A percentile compares a stretch with the other conserved stretches of the same genome.
Conservation (phyloP, 2,329 filamentous ascomycete genomes). For the Iodosphaeria phyllophila region DNA sequence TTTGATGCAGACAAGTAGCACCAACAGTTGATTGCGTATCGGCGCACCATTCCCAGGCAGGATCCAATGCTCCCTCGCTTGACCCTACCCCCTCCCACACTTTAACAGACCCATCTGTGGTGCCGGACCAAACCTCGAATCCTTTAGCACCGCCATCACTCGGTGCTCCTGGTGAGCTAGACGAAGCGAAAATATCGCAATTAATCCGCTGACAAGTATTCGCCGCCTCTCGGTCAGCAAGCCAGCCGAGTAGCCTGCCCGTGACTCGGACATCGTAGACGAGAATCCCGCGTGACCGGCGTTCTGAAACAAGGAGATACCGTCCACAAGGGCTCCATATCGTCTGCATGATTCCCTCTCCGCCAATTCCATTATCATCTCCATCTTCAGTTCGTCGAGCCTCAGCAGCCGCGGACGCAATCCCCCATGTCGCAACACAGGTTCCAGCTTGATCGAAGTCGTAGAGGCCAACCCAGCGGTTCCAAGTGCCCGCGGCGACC, state of each 20-base stretch:
- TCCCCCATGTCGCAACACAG: slow-evolving; percentile 37
- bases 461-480: slow-evolving; percentile 41
- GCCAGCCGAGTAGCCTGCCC: slow-evolving; percentile 33
- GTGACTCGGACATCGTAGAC: slow-evolving; percentile 45
- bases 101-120: slow-evolving; percentile 30
- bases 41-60: slow-evolving; percentile 33
- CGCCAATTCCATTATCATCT: slow-evolving; percentile 21
- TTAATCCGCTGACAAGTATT: slow-evolving; percentile 38
- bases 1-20: slow-evolving; percentile 28
- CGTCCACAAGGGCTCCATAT: slow-evolving; percentile 44
- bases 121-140: slow-evolving; percentile 46
- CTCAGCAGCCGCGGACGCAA: slow-evolving; percentile 34
- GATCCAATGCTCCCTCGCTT: slow-evolving; percentile 21
- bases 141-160: slow-evolving; percentile 16
- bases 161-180: no score
- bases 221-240: slow-evolving; percentile 27
- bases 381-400: slow-evolving; percentile 1
- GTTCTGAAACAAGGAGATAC: slow-evolving; percentile 44
- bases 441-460: slow-evolving; percentile 35
- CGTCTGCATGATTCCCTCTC: slow-evolving; percentile 43
- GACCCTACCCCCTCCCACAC: slow-evolving; percentile 39
- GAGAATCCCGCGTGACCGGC: slow-evolving; percentile 32
- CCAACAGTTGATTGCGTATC: slow-evolving; percentile 23
- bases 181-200: slow-evolving; percentile 38
- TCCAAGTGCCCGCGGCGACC: slow-evolving; percentile 45